Evolutionary conservation across 257 asterid species (phyloP), one percentile per base, ranked within the genome.

Genomic region (Petrea volubilis): DNA sequence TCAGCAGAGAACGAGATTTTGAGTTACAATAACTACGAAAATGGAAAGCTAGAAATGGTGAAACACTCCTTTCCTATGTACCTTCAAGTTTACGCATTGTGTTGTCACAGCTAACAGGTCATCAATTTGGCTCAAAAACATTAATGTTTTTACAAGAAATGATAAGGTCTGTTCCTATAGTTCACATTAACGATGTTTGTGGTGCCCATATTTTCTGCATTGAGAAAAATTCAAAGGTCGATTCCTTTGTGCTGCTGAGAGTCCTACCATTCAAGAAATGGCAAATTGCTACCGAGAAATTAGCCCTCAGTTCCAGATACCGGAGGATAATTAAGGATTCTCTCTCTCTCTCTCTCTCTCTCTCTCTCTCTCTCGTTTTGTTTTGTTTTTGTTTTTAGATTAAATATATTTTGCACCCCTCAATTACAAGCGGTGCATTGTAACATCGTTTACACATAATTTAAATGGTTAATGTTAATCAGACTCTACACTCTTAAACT

Each of bases 161-260:
- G 31, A 7, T 49, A n/a, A 78, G 80, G 7, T 75, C 73, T 52
- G 27, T 75, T 53, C 83, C 78, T 8, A 3, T 70, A 15, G 59
- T 75, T 12, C 83, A 79, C 28, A 60, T 79, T 67, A 78, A 79
- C 6, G 81, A 79, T 75, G 78, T 79, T 2, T 70, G 80, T 46
- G 78, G 71, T 36, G 78, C 84, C 8, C 80, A 74, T 5, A 67
- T 79, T 68, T 79, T 79, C 27, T 60, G 75, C 60, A 41, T 79
- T n/a, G 78, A 79, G 71, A 28, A 31, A 53, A 36, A 34, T 31
- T 71, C 15, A 40, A 25, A 59, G 84, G 78, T 33, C 69, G 80
- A 25, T 76, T 75, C 66, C 15, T 79, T 14, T 75, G 80, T 60
- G 83, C 78, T 25, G 59, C 47, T 3, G 60, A 31, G 64, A 73